These are phyloP conservation scores for Nitzschia sp. DNA, from an alignment of 108 stramenopile species.

Conservation along the genomic window DNA sequence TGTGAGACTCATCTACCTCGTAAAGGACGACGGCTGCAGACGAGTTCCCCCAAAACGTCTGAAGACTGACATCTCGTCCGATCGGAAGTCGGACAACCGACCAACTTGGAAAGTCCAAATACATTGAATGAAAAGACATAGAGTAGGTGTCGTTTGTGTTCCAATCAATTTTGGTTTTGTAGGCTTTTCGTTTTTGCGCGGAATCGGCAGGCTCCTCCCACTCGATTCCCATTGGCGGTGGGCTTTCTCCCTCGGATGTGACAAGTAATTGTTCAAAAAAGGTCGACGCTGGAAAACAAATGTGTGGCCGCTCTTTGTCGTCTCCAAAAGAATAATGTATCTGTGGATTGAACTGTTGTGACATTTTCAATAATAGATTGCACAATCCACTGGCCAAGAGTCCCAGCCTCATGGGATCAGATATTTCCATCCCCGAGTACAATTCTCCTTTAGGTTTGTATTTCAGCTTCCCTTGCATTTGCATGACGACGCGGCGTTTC, in stretches of 20 bases:
- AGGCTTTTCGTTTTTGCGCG: slow-evolving; percentile 34
- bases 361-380: slow-evolving; percentile 43
- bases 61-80: slow-evolving; percentile 54
- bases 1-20: slow-evolving; percentile 8
- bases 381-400: slow-evolving; percentile 63
- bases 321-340: slow-evolving; percentile 81
- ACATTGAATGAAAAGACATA: slow-evolving; percentile 76
- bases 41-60: slow-evolving; percentile 80
- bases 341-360: slow-evolving; percentile 25
- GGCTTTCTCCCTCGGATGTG: slow-evolving; percentile 54
- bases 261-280: slow-evolving; percentile 69
- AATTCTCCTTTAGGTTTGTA: slow-evolving; percentile 56
- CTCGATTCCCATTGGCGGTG: slow-evolving; percentile 52
- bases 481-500: slow-evolving; percentile 59
- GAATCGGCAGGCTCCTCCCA: slow-evolving; percentile 56
- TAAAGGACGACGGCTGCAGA: slow-evolving; percentile 32
- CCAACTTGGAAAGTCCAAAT: slow-evolving; percentile 80
- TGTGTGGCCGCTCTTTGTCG: slow-evolving; percentile 67
- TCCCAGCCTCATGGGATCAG: slow-evolving; percentile 74
- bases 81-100: slow-evolving; percentile 64
- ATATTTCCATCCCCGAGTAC: slow-evolving; percentile 73
- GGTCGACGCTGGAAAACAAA: slow-evolving; percentile 36
- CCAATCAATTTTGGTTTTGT: slow-evolving; percentile 39
- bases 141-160: slow-evolving; percentile 67
- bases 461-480: slow-evolving; percentile 86